Evolutionary conservation across 1,139 yeast species (phyloP).

Genomic region (Saccharomyces pastorianus): DNA sequence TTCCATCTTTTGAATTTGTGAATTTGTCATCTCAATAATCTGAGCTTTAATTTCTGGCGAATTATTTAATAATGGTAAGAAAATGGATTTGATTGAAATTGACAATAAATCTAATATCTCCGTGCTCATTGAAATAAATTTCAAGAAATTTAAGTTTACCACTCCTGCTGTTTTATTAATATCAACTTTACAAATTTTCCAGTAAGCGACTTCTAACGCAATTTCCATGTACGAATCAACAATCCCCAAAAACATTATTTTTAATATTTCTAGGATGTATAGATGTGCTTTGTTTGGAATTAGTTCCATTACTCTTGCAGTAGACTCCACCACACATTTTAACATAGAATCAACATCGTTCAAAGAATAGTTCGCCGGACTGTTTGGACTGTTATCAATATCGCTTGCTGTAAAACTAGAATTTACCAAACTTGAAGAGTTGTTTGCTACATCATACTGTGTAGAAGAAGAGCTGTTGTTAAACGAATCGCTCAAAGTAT

Average conservation of each 20-base stretch:
- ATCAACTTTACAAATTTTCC: conserved; percentile 35
- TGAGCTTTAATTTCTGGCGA: conserved; percentile 54
- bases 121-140: conserved; percentile 48
- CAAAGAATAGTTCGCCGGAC: conserved; percentile 34
- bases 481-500: conserved; percentile 25
- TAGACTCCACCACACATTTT: conserved; percentile 67
- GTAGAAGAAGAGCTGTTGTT: background rate
- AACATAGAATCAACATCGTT: conserved; percentile 54
- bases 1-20: conserved; percentile 61
- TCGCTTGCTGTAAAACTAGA: background rate
- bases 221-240: conserved; percentile 69
- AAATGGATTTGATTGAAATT: conserved; percentile 59
- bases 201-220: conserved; percentile 65
- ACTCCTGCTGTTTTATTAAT: conserved; percentile 35
- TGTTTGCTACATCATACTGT: background rate
- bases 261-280: conserved; percentile 58
- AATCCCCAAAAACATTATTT: conserved; percentile 57
- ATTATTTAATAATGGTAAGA: conserved; percentile 64
- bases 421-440: background rate
- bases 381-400: conserved; percentile 7
- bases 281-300: conserved; percentile 57
- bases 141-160: conserved; percentile 35
- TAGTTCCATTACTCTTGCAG: conserved; percentile 71
- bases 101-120: conserved; percentile 62
- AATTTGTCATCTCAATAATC: conserved; percentile 58